Percentiles rank a stretch among this genome's conserved stretches.
Evolutionary conservation across 257 asterid species (phyloP).

Genomic region (Henckelia pumila): DNA sequence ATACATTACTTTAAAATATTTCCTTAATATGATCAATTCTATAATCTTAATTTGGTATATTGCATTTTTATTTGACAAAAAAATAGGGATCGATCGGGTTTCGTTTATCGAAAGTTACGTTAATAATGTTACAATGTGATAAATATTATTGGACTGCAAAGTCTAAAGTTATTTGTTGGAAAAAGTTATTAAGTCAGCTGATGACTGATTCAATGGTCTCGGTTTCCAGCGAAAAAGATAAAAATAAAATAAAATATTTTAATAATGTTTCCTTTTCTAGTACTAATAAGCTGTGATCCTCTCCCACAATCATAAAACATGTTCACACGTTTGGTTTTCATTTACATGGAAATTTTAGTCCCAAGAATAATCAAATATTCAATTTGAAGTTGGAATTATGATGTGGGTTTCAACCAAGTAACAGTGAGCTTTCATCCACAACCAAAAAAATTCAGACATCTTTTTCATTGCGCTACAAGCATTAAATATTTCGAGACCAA

Average conservation of each 20-base stretch:
- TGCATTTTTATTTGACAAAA: not conserved
- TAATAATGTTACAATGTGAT: not conserved
- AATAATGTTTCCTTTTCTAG: not conserved
- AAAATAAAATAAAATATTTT: not conserved
- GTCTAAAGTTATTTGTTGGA: constrained; percentile 15
- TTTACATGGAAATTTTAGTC: not conserved
- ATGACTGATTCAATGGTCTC: constrained; percentile 47
- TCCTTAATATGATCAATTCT: not conserved
- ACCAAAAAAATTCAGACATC: too few relatives aligned
- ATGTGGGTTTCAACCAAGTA: not conserved
- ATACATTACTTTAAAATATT: too few relatives aligned
- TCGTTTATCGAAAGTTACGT: not conserved
- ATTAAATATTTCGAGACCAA: too few relatives aligned
- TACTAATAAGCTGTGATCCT: not conserved
- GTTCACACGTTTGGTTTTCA: not conserved
- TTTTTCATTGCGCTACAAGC: too few relatives aligned
- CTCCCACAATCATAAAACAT: too few relatives aligned
- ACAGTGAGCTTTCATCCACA: too few relatives aligned
- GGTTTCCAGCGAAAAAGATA: constrained; percentile 22
- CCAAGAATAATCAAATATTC: not conserved
- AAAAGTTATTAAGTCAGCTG: constrained; percentile 32
- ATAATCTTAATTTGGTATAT: too few relatives aligned
- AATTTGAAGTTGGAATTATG: not conserved
- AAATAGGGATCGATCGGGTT: constrained; percentile 2
- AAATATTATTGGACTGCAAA: not conserved